These are phyloP conservation scores for Takashimella tepidaria DNA, from an alignment of 1,284 basidiomycete species.

Conservation along the genomic window DNA sequence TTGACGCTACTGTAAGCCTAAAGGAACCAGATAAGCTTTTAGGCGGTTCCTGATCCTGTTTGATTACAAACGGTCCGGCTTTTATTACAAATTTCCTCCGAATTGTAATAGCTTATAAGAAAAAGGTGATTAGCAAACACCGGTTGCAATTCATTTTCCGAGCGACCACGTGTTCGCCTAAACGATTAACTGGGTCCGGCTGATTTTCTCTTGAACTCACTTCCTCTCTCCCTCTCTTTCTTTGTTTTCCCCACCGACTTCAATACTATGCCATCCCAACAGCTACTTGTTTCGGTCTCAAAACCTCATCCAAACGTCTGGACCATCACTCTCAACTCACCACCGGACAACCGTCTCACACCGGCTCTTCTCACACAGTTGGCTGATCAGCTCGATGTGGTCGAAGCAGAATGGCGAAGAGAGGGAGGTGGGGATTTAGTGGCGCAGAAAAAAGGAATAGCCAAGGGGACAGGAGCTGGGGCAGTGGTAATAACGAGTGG, in stretches of 20 bases:
- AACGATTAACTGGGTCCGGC: background rate
- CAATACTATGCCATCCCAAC: background rate
- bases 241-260: background rate
- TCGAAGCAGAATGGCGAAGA: slow-evolving; percentile 72
- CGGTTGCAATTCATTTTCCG: too few relatives aligned
- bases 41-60: too few relatives aligned
- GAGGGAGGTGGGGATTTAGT: slow-evolving; percentile 48
- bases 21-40: too few relatives aligned
- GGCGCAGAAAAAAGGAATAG: slow-evolving; percentile 31
- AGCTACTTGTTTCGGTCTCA: slow-evolving; percentile 23
- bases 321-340: slow-evolving; percentile 39
- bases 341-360: slow-evolving; percentile 47
- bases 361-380: slow-evolving; percentile 38
- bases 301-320: slow-evolving; percentile 32
- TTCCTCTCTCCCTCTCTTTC: too few relatives aligned
- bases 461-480: slow-evolving; percentile 52
- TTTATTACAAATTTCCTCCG: background rate
- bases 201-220: too few relatives aligned
- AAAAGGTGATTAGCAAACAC: too few relatives aligned
- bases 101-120: too few relatives aligned
- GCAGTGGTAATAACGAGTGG: slow-evolving; percentile 68
- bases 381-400: slow-evolving; percentile 58
- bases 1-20: too few relatives aligned
- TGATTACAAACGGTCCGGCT: background rate
- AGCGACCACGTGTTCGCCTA: too few relatives aligned